phyloP scores from a whole-genome alignment of 192 early-diverging fungal species.

The Pilaira anomala region DNA sequence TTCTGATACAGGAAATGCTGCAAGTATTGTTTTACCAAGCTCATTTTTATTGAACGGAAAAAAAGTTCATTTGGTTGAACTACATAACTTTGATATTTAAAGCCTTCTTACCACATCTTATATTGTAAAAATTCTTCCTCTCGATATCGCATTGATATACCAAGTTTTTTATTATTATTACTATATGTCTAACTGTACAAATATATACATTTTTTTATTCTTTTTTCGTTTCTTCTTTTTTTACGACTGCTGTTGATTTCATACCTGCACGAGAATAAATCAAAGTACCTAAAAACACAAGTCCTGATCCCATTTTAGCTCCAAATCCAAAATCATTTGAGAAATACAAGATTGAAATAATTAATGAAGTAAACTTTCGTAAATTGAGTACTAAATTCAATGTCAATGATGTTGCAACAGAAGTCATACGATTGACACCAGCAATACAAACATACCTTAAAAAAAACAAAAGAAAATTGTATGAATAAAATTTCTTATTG shows the following conservation, averaged over 20 bases:
- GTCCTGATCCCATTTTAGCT: constrained; percentile 62
- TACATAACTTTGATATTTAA: too few relatives aligned
- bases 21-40: too few relatives aligned
- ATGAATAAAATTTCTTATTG: not conserved
- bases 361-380: constrained; percentile 79
- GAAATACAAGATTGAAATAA: constrained; percentile 79
- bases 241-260: not conserved
- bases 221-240: too few relatives aligned
- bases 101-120: too few relatives aligned
- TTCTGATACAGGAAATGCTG: too few relatives aligned
- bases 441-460: constrained; percentile 78
- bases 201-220: too few relatives aligned
- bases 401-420: constrained; percentile 75
- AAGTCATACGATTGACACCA: constrained; percentile 79
- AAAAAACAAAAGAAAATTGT: constrained; percentile 1
- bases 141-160: too few relatives aligned
- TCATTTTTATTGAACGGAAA: too few relatives aligned
- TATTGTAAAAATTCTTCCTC: too few relatives aligned
- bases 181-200: too few relatives aligned
- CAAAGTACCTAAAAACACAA: constrained; percentile 79
- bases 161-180: too few relatives aligned
- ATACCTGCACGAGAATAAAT: constrained; percentile 51
- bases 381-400: constrained; percentile 84
- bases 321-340: constrained; percentile 67
- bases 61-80: too few relatives aligned